Conservation (phyloP, 805 yeast genomes). For the Danielia reshetovae region DNA sequence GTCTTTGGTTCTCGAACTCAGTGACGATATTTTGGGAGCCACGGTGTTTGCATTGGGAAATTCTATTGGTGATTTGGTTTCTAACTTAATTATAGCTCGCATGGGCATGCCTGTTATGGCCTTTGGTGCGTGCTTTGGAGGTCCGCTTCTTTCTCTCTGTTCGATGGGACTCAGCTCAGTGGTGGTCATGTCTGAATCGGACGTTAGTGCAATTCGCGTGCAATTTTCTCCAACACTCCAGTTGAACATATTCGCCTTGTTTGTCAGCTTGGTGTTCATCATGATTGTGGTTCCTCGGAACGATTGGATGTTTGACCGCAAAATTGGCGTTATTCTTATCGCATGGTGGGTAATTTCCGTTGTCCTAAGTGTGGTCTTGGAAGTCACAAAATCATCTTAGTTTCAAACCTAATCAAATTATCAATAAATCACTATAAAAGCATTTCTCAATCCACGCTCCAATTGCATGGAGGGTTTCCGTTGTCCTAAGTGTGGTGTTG, state of each 20-base stretch:
- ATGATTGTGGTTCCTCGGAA: constrained; percentile 10
- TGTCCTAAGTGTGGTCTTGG: constrained; percentile 22
- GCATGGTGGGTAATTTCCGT: constrained; percentile 29
- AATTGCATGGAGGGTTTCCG: constrained; percentile 30
- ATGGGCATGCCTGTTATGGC: constrained; percentile 89
- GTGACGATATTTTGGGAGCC: constrained; percentile 79
- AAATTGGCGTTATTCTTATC: constrained; percentile 29
- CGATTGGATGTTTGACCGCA: constrained; percentile 32
- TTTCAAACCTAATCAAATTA: no score
- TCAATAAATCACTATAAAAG: no score
- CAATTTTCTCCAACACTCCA: constrained; percentile 12
- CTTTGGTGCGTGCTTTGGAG: constrained; percentile 92
- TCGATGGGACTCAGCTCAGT: constrained; percentile 68
- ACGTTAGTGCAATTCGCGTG: constrained; percentile 5
- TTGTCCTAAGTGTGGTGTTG: constrained; percentile 21
- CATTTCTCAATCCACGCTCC: constrained; percentile 5
- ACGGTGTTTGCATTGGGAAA: constrained; percentile 92
- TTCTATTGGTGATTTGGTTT: constrained; percentile 83
- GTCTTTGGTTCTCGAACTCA: constrained; percentile 54
- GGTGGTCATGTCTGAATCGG: constrained; percentile 9
- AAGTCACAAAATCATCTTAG: background rate
- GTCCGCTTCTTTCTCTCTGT: constrained; percentile 77
- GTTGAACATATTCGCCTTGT: constrained; percentile 11
- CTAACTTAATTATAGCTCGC: constrained; percentile 74
- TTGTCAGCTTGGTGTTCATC: constrained; percentile 10